Evolutionary conservation across 2,329 filamentous ascomycete genomes (phyloP).

Genomic region (Polytolypa hystricis): DNA sequence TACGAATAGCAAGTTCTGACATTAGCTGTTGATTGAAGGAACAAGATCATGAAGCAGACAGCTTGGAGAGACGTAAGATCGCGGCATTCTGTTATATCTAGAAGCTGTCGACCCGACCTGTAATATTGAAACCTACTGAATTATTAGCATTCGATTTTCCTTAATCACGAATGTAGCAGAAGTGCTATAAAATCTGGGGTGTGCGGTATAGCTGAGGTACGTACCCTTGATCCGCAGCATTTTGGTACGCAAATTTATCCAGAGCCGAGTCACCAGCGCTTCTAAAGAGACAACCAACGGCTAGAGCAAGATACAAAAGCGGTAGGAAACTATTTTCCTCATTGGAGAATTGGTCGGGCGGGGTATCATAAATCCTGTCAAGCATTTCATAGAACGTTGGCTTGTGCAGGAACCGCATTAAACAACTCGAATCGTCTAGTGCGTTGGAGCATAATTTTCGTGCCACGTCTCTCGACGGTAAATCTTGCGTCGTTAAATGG

Average conservation of each 20-base stretch:
- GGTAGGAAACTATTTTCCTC: conserved; percentile 60
- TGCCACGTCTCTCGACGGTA: conserved; percentile 55
- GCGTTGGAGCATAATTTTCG: conserved; percentile 47
- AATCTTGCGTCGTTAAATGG: conserved; percentile 47
- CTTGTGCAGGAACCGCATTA: conserved; percentile 65
- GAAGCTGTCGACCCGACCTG: conserved; percentile 52
- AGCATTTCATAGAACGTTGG: conserved; percentile 70
- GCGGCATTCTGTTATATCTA: conserved; percentile 54
- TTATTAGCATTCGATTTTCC: conserved; percentile 9
- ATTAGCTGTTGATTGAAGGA: conserved; percentile 68
- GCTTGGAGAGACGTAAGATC: conserved; percentile 65
- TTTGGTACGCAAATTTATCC: conserved; percentile 36
- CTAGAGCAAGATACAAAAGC: conserved; percentile 58
- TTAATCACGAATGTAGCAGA: conserved; percentile 3
- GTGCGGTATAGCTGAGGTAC: not conserved
- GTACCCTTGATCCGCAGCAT: conserved; percentile 46
- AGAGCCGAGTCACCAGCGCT: conserved; percentile 43
- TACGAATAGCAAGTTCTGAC: conserved; percentile 71
- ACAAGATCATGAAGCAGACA: conserved; percentile 68
- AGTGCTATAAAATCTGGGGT: conserved; percentile 9
- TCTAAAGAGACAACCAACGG: conserved; percentile 63
- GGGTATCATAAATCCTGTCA: conserved; percentile 63
- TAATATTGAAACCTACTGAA: conserved; percentile 59
- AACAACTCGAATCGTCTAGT: conserved; percentile 50
- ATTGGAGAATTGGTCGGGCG: conserved; percentile 50